Evolutionary conservation across 2,329 filamentous ascomycete genomes (phyloP).

Genomic region (Venturia pyrina): DNA sequence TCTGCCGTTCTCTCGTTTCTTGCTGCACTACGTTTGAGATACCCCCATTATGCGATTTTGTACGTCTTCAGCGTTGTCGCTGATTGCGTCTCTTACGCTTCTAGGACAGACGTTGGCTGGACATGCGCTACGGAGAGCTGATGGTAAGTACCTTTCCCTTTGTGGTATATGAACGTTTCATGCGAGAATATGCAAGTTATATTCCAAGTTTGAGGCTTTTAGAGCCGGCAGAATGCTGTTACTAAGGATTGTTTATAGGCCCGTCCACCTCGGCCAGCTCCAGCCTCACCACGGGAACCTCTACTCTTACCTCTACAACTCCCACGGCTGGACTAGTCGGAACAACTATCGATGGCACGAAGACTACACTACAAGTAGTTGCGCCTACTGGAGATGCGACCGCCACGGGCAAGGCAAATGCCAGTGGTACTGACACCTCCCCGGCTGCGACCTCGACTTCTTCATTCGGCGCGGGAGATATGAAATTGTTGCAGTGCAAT

Average conservation of each 20-base stretch:
- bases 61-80: not conserved
- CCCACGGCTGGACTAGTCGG: constrained; percentile 16
- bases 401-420: not conserved
- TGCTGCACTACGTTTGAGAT: not conserved
- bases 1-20: not conserved
- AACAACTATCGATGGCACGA: constrained; percentile 17
- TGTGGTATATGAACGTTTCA: too few species aligned
- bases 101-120: not conserved
- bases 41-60: not conserved
- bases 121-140: not conserved
- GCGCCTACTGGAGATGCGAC: constrained; percentile 15
- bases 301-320: constrained; percentile 2
- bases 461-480: constrained; percentile 9
- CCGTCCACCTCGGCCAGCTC: not conserved
- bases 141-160: not conserved
- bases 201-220: too few species aligned
- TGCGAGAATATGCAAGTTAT: too few species aligned
- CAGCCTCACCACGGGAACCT: not conserved
- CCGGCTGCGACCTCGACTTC: constrained; percentile 12
- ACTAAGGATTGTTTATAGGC: not conserved
- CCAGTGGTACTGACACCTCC: constrained; percentile 10
- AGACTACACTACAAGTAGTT: constrained; percentile 17
- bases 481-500: constrained; percentile 12
- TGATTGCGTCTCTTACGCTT: not conserved
- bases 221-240: not conserved